Evolutionary conservation across 306 rosid species (phyloP), one percentile per base, ranked within the genome.

Genomic region (Echinosophora koreensis): DNA sequence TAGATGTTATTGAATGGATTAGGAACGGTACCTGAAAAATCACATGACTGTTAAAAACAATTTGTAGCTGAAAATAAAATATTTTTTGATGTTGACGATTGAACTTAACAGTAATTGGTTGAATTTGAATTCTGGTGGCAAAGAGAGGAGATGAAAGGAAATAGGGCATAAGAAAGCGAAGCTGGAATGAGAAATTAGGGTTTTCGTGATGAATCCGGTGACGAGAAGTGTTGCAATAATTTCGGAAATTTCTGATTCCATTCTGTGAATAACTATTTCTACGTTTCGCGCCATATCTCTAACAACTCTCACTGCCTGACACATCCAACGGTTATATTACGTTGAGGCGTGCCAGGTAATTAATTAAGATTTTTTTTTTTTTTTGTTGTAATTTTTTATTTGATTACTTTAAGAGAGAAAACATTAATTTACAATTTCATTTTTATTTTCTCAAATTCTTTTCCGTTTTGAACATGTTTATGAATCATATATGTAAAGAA

Each of bases 171-270:
- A 30, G 16, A 55, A 34, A 27, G 0, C 28, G 5, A 88, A 9
- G n/a, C 5, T 22, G 18, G 59, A 78, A 79, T 71, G 15, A 18
- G 56, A 52, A 68, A 86, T 57, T 88, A 73, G 89, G 92, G 85
- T 76, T 85, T 85, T 75, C 65, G 79, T 27, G 65, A 57, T 55
- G 77, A 66, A 54, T 60, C 12, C 39, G 49, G 22, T 5, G 42
- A 82, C 47, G 84, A 77, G 78, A 74, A 86, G 81, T 17, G 22
- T 70, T 54, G 81, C 88, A 84, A 70, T 8, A 80, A 28, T 72
- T 72, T 69, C 74, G 92, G 76, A 49, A 10, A 28, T 16, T 66
- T 83, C 60, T 54, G 30, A 83, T 78, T 89, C 65, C 59, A 71
- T 54, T 82, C 59, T 15, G 47, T 28, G 70, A 80, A 74, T n/a